A percentile compares a stretch with the other conserved stretches of the same genome.
phyloP scores from a whole-genome alignment of 2,329 filamentous ascomycete genomes.

The Endoconidiophora laricicola region DNA sequence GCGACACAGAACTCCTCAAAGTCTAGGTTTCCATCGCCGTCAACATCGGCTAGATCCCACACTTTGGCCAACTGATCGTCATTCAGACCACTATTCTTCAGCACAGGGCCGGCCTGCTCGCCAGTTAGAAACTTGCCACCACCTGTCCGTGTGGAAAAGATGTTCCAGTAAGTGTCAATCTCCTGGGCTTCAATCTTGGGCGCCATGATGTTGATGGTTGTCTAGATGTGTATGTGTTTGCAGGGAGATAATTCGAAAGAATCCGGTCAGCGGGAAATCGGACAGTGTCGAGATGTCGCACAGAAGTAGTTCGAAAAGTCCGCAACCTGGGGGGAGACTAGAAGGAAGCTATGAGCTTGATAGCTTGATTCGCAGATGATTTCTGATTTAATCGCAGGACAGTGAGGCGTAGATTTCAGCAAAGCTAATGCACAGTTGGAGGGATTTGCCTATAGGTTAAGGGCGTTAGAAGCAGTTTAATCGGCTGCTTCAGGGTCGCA shows the following conservation, averaged over 20 bases:
- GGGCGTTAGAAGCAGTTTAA: no score
- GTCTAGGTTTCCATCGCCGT: constrained; percentile 92
- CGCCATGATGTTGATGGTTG: constrained; percentile 27
- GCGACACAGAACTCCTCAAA: constrained; percentile 99
- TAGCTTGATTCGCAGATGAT: no score
- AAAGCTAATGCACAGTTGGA: no score
- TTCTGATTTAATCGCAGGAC: no score
- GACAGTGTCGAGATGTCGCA: not conserved
- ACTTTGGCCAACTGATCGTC: constrained; percentile 81
- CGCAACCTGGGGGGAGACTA: not conserved
- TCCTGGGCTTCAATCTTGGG: constrained; percentile 45
- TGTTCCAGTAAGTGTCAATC: constrained; percentile 51
- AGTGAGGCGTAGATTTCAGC: no score
- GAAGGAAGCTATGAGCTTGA: no score
- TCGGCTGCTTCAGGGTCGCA: no score
- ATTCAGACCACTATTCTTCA: constrained; percentile 46
- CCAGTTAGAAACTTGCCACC: constrained; percentile 43
- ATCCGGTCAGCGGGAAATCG: no score
- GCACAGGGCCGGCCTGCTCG: constrained; percentile 43
- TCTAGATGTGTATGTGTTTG: not conserved
- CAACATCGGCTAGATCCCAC: constrained; percentile 94
- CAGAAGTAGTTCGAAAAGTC: no score
- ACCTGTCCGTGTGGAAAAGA: constrained; percentile 42
- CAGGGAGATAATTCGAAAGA: not conserved
- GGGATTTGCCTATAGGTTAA: no score